A percentile compares a stretch with the other conserved stretches of the same genome.
These are phyloP conservation scores for Spiromastix sp. DNA, from an alignment of 2,329 filamentous ascomycete genomes.

Conservation along the genomic window DNA sequence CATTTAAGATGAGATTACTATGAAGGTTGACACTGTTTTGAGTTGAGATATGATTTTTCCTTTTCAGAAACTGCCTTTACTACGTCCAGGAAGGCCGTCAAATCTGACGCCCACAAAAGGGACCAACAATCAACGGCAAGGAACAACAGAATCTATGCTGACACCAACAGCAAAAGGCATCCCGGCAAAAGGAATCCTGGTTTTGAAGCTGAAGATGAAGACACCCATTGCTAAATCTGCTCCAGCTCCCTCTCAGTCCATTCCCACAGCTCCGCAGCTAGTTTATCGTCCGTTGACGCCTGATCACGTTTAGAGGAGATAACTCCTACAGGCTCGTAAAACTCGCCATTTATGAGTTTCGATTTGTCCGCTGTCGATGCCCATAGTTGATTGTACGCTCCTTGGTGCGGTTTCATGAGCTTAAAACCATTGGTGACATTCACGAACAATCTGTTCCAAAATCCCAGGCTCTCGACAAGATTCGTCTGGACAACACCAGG, in stretches of 20 bases:
- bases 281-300: conserved; percentile 15
- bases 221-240: background rate
- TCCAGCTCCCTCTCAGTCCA: conserved; percentile 22
- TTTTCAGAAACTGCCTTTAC: too few relatives aligned
- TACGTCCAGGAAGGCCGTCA: too few relatives aligned
- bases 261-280: conserved; percentile 27
- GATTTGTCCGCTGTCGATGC: too few relatives aligned
- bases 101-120: background rate
- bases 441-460: conserved; percentile 2
- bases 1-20: too few relatives aligned
- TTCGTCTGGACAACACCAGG: conserved; percentile 41
- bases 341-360: too few relatives aligned
- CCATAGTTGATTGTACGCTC: background rate
- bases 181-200: background rate
- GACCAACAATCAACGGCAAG: background rate
- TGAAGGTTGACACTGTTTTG: too few relatives aligned
- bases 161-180: background rate
- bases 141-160: background rate
- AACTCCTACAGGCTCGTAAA: too few relatives aligned
- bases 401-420: background rate
- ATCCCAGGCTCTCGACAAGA: conserved; percentile 13
- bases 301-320: too few relatives aligned
- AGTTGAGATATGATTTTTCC: too few relatives aligned
- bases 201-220: background rate
- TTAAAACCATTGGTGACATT: conserved; percentile 1